These are phyloP conservation scores for Gillenia trifoliata DNA, from an alignment of 306 rosid species.

Conservation along the genomic window DNA sequence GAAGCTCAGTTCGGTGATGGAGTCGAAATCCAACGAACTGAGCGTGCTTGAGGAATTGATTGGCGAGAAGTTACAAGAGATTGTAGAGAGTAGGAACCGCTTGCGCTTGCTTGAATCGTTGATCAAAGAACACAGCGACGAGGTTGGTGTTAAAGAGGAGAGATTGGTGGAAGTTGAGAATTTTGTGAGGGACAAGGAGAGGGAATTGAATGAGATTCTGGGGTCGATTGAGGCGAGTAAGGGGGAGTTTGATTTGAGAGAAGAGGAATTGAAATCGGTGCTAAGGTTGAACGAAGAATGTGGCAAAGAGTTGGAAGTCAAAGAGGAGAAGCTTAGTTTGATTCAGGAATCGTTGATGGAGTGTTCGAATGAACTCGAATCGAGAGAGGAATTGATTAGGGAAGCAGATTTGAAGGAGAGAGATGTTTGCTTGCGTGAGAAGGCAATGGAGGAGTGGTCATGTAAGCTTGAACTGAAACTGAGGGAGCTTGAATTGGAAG, in stretches of 20 bases:
- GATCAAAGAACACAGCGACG: neutral
- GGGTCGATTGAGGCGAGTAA: neutral
- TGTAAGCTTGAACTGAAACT: neutral
- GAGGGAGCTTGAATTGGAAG: conserved; percentile 20
- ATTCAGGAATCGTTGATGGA: neutral
- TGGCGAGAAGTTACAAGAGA: neutral
- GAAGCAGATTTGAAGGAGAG: neutral
- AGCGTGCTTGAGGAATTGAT: neutral
- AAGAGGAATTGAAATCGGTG: neutral
- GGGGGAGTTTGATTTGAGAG: neutral
- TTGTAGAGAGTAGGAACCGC: neutral
- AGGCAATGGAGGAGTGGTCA: neutral
- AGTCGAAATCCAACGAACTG: conserved; percentile 3
- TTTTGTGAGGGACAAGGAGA: neutral
- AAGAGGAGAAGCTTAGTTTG: conserved; percentile 7
- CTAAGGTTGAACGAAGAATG: neutral
- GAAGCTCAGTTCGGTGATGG: neutral
- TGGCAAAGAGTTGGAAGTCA: conserved; percentile 4
- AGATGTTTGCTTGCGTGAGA: neutral
- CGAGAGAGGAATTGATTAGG: neutral
- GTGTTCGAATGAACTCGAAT: neutral
- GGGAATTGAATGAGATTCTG: neutral
- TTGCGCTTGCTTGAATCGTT: neutral
- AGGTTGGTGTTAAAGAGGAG: neutral
- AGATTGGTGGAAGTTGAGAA: neutral